Percentiles rank a stretch among this genome's conserved stretches.
These are phyloP conservation scores for Populus trichocarpa DNA, from an alignment of 441 rosid genomes.

Conservation along the genomic window DNA sequence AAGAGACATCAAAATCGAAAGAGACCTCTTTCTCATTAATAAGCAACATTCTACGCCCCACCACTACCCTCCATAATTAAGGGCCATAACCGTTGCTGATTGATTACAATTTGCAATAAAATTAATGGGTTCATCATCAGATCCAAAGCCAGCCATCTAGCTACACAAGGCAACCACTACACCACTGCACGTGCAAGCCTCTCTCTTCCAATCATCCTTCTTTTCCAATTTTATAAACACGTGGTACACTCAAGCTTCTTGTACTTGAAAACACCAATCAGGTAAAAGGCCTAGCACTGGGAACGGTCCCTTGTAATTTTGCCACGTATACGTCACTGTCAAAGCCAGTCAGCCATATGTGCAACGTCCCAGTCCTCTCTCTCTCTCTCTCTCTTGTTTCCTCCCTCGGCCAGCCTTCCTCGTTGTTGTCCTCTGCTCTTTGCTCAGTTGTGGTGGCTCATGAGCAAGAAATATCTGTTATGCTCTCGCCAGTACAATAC, in stretches of 20 bases:
- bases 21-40: conserved; percentile 18
- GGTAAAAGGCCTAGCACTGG: background rate
- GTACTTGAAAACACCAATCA: background rate
- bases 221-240: background rate
- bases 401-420: background rate
- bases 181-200: conserved; percentile 28
- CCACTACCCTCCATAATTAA: background rate
- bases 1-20: conserved; percentile 18
- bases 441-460: background rate
- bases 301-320: too few relatives aligned
- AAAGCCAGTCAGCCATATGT: too few relatives aligned
- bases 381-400: background rate
- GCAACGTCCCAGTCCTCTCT: background rate
- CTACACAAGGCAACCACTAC: conserved; percentile 8
- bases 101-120: background rate
- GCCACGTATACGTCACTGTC: too few relatives aligned
- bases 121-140: conserved; percentile 14
- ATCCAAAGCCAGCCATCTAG: conserved; percentile 31
- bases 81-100: background rate
- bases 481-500: conserved; percentile 4
- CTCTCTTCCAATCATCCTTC: background rate
- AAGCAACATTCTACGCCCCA: conserved; percentile 37
- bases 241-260: background rate
- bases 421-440: background rate
- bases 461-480: background rate